Evolutionary conservation across 2,329 filamentous ascomycete genomes (phyloP), one percentile per base, ranked within the genome.

Genomic region (Xenosphaeropsis pyriputrescens): DNA sequence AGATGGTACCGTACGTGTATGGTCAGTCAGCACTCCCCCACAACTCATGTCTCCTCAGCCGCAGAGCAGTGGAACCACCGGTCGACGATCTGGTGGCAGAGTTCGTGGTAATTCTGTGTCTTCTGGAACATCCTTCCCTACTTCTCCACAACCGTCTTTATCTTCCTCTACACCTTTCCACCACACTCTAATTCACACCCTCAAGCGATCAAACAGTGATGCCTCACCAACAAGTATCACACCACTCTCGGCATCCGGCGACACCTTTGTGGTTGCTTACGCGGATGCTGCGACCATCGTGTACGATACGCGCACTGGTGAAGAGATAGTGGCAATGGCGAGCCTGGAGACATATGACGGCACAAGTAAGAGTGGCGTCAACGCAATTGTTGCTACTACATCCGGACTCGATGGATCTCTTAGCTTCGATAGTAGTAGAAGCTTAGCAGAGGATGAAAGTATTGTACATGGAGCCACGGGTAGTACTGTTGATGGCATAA

Each of bases 261-360:
- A 93, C 50, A 81, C 79, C 5, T 96, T 98, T 57, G 85, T 95
- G 1, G 91, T 95, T 2, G 85, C 85, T 15, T 98, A 93, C 57
- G 75, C 83, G 1, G 88, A 98, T 57, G 85, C 89, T 2, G 79
- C 85, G 2, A 84, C 95, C 37, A 65, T 96, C 13, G 80, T 96
- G 14, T 98, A 89, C 57, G 88, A 96, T 55, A 95, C 89, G 2
- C 69, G 85, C 45, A 86, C 84, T 0, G 91, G 88, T 34, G 91
- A 96, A 57, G 85, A 93, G 53, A 75, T 95, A 30, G 85, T 86
- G 22, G 77, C 76, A 34, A 96, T 98, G 89, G 85, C 85, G 29
- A 95, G 86, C 54, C 65, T 82, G 35, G 91, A 96, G 59, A 96
- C 89, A 1, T 96, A 94, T 49, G 84, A 98, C 50, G 83, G 83